Conservation (phyloP, 78 protist genomes). For the slime mould (Dictyostelium discoideum) region DNA sequence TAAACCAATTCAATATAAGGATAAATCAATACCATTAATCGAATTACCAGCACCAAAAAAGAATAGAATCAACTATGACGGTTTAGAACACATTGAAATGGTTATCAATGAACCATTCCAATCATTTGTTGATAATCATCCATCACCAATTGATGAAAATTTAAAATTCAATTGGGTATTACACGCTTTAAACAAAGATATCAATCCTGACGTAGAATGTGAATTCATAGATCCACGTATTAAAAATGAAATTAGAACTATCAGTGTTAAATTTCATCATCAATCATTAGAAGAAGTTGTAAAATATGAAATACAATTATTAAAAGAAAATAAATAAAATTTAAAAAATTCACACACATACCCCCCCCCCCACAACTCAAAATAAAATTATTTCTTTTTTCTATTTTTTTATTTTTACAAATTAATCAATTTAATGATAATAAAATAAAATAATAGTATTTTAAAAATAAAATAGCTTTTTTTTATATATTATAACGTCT, state of each 20-base stretch:
- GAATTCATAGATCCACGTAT: constrained; percentile 39
- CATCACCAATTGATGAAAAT: background rate
- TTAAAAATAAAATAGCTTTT: background rate
- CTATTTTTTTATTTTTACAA: background rate
- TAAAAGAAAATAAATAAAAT: background rate
- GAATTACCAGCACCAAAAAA: constrained; percentile 71
- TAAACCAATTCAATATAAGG: constrained; percentile 3
- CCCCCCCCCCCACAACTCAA: background rate
- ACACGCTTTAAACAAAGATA: constrained; percentile 16
- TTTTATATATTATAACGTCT: background rate
- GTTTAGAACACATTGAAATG: constrained; percentile 64
- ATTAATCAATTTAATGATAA: background rate
- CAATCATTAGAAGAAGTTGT: constrained; percentile 57
- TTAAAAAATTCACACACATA: no score
- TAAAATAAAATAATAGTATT: background rate
- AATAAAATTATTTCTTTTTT: background rate
- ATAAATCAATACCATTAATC: background rate
- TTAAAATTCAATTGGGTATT: background rate
- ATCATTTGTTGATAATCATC: background rate
- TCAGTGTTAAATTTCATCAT: constrained; percentile 71
- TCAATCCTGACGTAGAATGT: constrained; percentile 53
- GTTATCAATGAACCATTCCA: constrained; percentile 10
- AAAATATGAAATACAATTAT: constrained; percentile 24
- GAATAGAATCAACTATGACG: constrained; percentile 2
- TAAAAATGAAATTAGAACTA: constrained; percentile 1